A percentile compares a stretch with the other conserved stretches of the same genome.
Conservation (phyloP, 2,329 filamentous ascomycete genomes). For the Gaeumannomyces sp. region DNA sequence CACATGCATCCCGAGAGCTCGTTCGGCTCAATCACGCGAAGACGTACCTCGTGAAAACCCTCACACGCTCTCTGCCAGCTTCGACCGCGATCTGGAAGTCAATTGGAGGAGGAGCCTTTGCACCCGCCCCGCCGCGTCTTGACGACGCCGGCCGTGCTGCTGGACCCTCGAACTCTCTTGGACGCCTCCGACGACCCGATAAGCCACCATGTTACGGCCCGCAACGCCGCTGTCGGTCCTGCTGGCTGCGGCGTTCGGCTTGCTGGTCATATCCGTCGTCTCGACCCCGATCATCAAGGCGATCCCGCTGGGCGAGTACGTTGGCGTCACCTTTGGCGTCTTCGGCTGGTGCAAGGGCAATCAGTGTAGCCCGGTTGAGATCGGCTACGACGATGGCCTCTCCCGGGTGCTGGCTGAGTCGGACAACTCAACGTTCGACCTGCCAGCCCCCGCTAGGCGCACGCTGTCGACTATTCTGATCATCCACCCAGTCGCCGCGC, state of each 20-base stretch:
- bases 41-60: background rate
- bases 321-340: constrained; percentile 78
- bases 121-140: constrained; percentile 4
- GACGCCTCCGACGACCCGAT: constrained; percentile 4
- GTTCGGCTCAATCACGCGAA: constrained; percentile 2
- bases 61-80: background rate
- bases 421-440: constrained; percentile 44
- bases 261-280: constrained; percentile 81
- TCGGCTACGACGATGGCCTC: constrained; percentile 71
- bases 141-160: constrained; percentile 2
- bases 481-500: constrained; percentile 83
- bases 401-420: constrained; percentile 15
- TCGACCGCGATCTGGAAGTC: background rate
- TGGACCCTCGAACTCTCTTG: background rate
- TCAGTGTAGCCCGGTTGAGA: constrained; percentile 63
- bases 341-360: constrained; percentile 74
- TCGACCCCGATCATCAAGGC: constrained; percentile 82
- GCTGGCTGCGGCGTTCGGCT: constrained; percentile 75
- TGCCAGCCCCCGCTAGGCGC: constrained; percentile 45
- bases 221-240: constrained; percentile 86
- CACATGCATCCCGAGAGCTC: no score
- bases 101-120: constrained; percentile 5
- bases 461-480: constrained; percentile 84
- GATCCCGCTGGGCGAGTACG: constrained; percentile 75
- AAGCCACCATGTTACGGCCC: constrained; percentile 72